Percentiles rank a stretch among this genome's conserved stretches.
phyloP scores from a whole-genome alignment of 2,329 filamentous ascomycete genomes.

The Aspergillus sp. region DNA sequence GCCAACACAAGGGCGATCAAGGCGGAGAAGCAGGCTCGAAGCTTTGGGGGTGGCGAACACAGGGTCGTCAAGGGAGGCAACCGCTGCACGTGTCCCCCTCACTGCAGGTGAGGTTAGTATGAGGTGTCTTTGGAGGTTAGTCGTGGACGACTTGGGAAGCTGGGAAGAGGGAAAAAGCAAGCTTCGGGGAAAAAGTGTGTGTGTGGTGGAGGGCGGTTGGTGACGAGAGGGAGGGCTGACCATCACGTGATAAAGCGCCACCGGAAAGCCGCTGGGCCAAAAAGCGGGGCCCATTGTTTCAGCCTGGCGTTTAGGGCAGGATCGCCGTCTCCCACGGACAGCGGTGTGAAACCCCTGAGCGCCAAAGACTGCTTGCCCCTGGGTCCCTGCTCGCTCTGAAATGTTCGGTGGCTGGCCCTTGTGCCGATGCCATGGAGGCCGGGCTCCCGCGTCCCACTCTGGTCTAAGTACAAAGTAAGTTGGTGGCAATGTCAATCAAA shows the following conservation, averaged over 20 bases:
- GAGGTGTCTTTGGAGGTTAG: neutral
- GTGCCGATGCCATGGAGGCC: slow-evolving; percentile 1
- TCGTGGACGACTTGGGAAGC: neutral
- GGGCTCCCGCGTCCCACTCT: neutral
- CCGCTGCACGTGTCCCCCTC: neutral
- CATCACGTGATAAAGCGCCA: slow-evolving; percentile 13
- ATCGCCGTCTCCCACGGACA: slow-evolving; percentile 16
- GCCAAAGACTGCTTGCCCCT: slow-evolving; percentile 14
- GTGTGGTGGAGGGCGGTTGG: slow-evolving; percentile 3
- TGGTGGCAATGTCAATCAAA: neutral
- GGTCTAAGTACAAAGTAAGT: neutral
- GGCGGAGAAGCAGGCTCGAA: neutral
- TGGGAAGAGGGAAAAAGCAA: neutral
- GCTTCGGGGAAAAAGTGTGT: neutral
- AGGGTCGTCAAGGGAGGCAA: neutral
- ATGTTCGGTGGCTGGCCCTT: slow-evolving; percentile 4
- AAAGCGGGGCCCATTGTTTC: slow-evolving; percentile 13
- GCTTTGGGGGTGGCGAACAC: neutral
- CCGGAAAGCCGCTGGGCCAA: neutral
- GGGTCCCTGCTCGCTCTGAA: slow-evolving; percentile 15
- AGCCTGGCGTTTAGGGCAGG: slow-evolving; percentile 14
- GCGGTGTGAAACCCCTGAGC: slow-evolving; percentile 18
- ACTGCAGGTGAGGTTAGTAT: slow-evolving; percentile 6
- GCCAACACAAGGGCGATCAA: neutral
- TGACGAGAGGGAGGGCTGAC: neutral